Percentiles rank a stretch among this genome's conserved stretches.
These are phyloP conservation scores for Neobulgaria alba DNA, from an alignment of 2,329 filamentous ascomycete species.

Conservation along the genomic window DNA sequence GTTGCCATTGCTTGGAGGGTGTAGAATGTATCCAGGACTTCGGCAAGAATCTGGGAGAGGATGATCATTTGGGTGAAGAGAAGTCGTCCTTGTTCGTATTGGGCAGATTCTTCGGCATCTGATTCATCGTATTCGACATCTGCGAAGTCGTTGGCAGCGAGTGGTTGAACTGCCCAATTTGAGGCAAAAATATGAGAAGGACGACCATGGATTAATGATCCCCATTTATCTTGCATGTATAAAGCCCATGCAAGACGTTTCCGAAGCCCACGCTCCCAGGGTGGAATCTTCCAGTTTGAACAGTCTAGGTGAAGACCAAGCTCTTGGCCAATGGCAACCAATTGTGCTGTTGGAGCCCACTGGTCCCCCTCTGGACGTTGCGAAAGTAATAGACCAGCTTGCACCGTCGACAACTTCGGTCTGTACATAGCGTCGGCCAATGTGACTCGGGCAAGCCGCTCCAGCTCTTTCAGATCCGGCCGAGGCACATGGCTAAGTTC, in stretches of 20 bases:
- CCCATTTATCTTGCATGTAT: constrained; percentile 95
- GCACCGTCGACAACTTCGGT: constrained; percentile 73
- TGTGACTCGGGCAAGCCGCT: constrained; percentile 63
- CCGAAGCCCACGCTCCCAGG: constrained; percentile 77
- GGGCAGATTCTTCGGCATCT: constrained; percentile 48
- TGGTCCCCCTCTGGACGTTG: constrained; percentile 71
- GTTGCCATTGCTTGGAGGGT: constrained; percentile 67
- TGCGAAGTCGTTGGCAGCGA: constrained; percentile 62
- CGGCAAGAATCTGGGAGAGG: constrained; percentile 65
- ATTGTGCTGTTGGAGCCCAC: constrained; percentile 77
- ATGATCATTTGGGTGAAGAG: constrained; percentile 70
- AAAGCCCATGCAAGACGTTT: constrained; percentile 85
- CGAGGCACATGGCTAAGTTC: constrained; percentile 54
- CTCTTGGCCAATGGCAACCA: constrained; percentile 81
- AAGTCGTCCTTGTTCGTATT: constrained; percentile 58
- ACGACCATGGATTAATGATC: constrained; percentile 73
- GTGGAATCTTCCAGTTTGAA: constrained; percentile 75
- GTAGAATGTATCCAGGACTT: constrained; percentile 78
- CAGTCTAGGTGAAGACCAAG: constrained; percentile 85
- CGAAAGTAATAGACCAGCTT: constrained; percentile 66
- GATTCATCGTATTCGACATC: constrained; percentile 61
- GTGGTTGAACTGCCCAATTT: constrained; percentile 68
- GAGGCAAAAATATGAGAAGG: constrained; percentile 63
- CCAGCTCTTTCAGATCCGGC: constrained; percentile 66
- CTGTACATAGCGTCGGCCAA: constrained; percentile 70